Conservation (phyloP, 345 rosid species). For the Carallia brachiata region DNA sequence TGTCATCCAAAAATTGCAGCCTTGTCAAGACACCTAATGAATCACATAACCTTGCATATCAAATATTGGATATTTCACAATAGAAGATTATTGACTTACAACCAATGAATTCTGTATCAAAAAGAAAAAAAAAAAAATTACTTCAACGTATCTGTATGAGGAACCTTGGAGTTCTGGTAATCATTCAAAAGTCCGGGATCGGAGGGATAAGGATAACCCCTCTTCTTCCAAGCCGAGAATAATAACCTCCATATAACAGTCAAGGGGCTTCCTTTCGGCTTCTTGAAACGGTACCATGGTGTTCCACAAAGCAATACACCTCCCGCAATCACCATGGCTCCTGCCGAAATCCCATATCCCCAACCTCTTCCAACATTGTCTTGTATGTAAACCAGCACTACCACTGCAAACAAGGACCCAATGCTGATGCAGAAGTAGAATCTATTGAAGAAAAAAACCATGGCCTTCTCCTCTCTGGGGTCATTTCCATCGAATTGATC, state of each 20-base stretch:
- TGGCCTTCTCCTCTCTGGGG: constrained; percentile 75
- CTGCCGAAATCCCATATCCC: constrained; percentile 91
- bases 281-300: constrained; percentile 61
- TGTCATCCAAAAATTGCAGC: constrained; percentile 53
- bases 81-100: no score
- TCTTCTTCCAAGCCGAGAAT: constrained; percentile 78
- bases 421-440: constrained; percentile 51
- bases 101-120: no score
- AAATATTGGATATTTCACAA: no score
- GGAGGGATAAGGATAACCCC: constrained; percentile 48
- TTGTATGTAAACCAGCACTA: constrained; percentile 76
- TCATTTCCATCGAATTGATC: constrained; percentile 75
- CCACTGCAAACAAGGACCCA: constrained; percentile 76
- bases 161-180: constrained; percentile 51
- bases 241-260: constrained; percentile 74
- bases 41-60: no score
- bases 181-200: constrained; percentile 59
- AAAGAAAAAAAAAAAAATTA: constrained; percentile 18
- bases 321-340: constrained; percentile 68
- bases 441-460: constrained; percentile 32
- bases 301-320: constrained; percentile 59
- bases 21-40: constrained; percentile 67
- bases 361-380: constrained; percentile 91
- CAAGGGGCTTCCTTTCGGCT: constrained; percentile 81
- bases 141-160: constrained; percentile 56